A percentile compares a stretch with the other conserved stretches of the same genome.
Conservation (phyloP, 805 yeast genomes). For the Starmerella lactis-condensi region DNA sequence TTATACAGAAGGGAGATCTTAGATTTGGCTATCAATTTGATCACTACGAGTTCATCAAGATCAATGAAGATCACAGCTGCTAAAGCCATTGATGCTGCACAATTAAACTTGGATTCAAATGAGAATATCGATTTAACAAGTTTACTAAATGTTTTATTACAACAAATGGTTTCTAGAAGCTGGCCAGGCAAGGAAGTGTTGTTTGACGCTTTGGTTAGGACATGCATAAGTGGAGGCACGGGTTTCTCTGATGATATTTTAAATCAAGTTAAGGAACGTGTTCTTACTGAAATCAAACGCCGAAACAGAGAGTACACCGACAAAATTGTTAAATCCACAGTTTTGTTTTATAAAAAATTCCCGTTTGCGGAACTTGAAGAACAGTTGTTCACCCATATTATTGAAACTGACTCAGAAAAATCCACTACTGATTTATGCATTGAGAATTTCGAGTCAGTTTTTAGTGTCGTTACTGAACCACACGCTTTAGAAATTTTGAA, state of each 20-base stretch:
- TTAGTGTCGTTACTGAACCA: too few relatives aligned
- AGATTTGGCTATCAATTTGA: constrained; percentile 30
- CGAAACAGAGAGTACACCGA: constrained; percentile 49
- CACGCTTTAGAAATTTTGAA: too few relatives aligned
- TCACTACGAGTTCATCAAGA: constrained; percentile 38
- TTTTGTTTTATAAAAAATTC: constrained; percentile 5
- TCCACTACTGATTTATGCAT: too few relatives aligned
- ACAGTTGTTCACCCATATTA: constrained; percentile 25
- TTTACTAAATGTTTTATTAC: constrained; percentile 36
- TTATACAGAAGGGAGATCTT: constrained; percentile 56
- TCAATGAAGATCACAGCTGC: constrained; percentile 54
- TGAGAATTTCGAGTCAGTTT: too few relatives aligned
- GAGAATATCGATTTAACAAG: constrained; percentile 30
- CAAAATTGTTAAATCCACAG: constrained; percentile 28
- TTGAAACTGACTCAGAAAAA: too few relatives aligned
- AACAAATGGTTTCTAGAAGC: constrained; percentile 54
- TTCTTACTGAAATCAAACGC: constrained; percentile 44
- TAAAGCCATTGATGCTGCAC: constrained; percentile 34
- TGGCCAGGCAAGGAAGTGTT: constrained; percentile 79
- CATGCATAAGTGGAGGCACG: too few relatives aligned
- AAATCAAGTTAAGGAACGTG: constrained; percentile 25
- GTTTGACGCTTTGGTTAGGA: constrained; percentile 46
- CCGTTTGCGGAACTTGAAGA: constrained; percentile 21
- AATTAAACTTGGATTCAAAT: constrained; percentile 19
- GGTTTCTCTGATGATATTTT: constrained; percentile 26